These are phyloP conservation scores for Epichloe gansuensis DNA, from an alignment of 2,329 filamentous ascomycete species.

Conservation along the genomic window DNA sequence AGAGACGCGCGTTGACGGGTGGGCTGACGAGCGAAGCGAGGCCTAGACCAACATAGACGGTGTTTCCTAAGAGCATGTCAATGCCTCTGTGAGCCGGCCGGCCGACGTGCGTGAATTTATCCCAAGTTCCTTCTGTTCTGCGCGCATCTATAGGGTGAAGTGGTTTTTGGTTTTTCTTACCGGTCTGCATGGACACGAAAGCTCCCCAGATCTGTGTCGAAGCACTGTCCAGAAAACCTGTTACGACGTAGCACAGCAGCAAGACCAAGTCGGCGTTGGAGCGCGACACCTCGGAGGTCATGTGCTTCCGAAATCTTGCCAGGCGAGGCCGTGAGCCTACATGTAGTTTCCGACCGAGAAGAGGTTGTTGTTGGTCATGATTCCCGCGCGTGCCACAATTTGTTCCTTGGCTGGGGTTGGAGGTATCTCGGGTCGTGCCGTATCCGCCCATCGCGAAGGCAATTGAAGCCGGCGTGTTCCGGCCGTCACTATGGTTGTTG, in stretches of 20 bases:
- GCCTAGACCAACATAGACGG: conserved; percentile 65
- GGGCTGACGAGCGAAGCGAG: conserved; percentile 39
- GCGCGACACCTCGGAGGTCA: conserved; percentile 39
- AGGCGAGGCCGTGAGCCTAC: conserved; percentile 8
- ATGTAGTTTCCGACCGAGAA: conserved; percentile 13
- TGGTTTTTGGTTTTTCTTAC: conserved; percentile 24
- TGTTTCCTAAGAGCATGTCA: conserved; percentile 43
- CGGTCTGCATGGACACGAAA: conserved; percentile 77
- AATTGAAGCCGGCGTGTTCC: neutral
- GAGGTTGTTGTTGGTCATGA: conserved; percentile 18
- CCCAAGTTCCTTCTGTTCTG: too few relatives aligned
- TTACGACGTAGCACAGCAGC: conserved; percentile 62
- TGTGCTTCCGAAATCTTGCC: conserved; percentile 18
- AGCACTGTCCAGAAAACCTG: conserved; percentile 63
- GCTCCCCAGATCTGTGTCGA: conserved; percentile 66
- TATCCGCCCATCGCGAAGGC: conserved; percentile 7
- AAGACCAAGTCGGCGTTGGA: conserved; percentile 56
- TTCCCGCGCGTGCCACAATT: neutral
- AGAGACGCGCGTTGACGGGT: conserved; percentile 16
- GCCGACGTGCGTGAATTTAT: too few relatives aligned
- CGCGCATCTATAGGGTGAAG: neutral
- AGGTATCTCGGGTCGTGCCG: conserved; percentile 6
- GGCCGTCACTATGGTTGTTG: neutral
- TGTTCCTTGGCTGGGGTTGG: neutral
- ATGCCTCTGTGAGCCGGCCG: neutral